Evolutionary conservation across 345 rosid genomes (phyloP).

Genomic region (Litchi chinensis): DNA sequence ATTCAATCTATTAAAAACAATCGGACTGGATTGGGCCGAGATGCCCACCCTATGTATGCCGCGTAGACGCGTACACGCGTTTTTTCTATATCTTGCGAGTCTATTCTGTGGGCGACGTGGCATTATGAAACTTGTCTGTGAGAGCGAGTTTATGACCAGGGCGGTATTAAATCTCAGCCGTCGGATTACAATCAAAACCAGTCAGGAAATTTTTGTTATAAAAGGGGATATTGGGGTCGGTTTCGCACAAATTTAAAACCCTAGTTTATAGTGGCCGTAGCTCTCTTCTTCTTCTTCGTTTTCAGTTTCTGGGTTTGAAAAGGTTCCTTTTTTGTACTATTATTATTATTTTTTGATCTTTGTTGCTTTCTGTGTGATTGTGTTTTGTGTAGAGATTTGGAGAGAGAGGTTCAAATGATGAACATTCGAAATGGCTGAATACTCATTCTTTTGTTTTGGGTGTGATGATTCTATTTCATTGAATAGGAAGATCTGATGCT

Average conservation of each 20-base stretch:
- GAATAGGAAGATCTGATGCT: conserved; percentile 66
- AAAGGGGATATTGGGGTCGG: not conserved
- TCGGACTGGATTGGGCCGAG: too few relatives aligned
- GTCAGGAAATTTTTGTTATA: not conserved
- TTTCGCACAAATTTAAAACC: not conserved
- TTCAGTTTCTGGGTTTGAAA: not conserved
- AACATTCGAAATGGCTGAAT: conserved; percentile 28
- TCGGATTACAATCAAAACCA: not conserved
- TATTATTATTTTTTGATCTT: too few relatives aligned
- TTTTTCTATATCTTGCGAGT: not conserved
- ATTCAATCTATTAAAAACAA: too few relatives aligned
- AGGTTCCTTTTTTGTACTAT: not conserved
- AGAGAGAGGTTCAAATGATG: conserved; percentile 37
- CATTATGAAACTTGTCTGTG: not conserved
- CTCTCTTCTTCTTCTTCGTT: too few relatives aligned
- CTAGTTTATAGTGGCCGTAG: not conserved
- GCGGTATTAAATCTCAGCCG: not conserved
- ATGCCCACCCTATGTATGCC: not conserved
- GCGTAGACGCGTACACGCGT: not conserved
- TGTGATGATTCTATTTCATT: conserved; percentile 29
- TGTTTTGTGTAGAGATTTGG: not conserved
- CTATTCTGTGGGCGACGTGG: not conserved
- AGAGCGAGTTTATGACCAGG: not conserved
- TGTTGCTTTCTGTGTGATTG: too few relatives aligned
- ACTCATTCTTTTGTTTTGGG: conserved; percentile 20